These are phyloP conservation scores for Aspergillus sp. DNA, from an alignment of 2,329 filamentous ascomycete species.

Conservation along the genomic window DNA sequence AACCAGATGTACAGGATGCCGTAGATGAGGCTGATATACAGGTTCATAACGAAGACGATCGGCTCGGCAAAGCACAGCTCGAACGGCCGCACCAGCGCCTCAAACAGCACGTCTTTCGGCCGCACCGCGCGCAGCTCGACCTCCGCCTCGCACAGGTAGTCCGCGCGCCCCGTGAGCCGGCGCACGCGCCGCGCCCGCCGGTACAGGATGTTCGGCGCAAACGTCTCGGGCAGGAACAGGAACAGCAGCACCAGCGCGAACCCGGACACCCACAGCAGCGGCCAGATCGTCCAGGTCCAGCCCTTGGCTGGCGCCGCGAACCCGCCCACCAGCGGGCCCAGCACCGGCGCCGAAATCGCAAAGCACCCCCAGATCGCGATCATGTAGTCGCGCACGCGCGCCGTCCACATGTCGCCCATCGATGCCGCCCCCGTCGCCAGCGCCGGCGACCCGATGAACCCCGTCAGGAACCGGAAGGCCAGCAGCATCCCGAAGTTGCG, in stretches of 20 bases:
- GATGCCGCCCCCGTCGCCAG: constrained; percentile 48
- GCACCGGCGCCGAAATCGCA: constrained; percentile 48
- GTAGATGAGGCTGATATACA: constrained; percentile 25
- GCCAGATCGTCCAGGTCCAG: constrained; percentile 64
- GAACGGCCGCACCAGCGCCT: constrained; percentile 43
- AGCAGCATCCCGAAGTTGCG: constrained; percentile 54
- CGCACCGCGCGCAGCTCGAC: constrained; percentile 33
- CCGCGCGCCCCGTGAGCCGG: constrained; percentile 39
- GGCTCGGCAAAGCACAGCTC: constrained; percentile 24
- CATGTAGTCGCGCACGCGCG: constrained; percentile 51
- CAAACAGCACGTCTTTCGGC: constrained; percentile 37
- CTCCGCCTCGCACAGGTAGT: constrained; percentile 42
- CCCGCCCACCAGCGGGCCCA: constrained; percentile 62
- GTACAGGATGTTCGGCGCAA: constrained; percentile 20
- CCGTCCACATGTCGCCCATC: constrained; percentile 44
- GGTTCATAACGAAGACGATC: constrained; percentile 20
- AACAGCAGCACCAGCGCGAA: constrained; percentile 53
- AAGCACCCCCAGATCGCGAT: constrained; percentile 58
- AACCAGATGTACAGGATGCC: constrained; percentile 27
- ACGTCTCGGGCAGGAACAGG: constrained; percentile 31
- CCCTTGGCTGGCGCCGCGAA: constrained; percentile 57
- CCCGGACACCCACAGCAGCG: constrained; percentile 60
- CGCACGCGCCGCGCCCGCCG: constrained; percentile 24
- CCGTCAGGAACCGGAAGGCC: constrained; percentile 52
- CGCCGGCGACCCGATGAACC: constrained; percentile 49